Evolutionary conservation across 1,284 basidiomycete species (phyloP), one percentile per base, ranked within the genome.

Genomic region (Boletus sp.): DNA sequence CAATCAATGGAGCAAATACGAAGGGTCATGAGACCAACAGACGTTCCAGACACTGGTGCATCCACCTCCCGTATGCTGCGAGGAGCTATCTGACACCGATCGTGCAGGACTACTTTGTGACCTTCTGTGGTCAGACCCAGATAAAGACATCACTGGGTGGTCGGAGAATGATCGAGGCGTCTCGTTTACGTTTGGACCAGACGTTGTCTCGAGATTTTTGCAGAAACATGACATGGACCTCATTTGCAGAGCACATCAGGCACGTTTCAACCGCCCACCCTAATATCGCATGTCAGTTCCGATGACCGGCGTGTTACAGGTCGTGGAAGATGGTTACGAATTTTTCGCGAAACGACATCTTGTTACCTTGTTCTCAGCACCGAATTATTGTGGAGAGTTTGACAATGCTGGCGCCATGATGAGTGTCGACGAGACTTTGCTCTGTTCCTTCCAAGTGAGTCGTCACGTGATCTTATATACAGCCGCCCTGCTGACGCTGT

Each of bases 1-100:
- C 94, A 98, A 77, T 93, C 89, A 65, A 99, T 99, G 95, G 95
- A 99, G 72, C 94, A 99, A 77, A 99, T 99, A 76, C 81, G 96
- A 69, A 82, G 95, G 68, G 94, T 99, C 43, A 98, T 98, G 95
- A 80, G 95, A 74, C 96, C 95, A 33, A 99, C 95, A 51, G 95
- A 99, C 71, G 95, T 99, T 46, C 95, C 96, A 55, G 95, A 99
- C 73, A 97, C 94, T 56, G 94, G 94, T 91, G 57, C 60, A 82
- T 70, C 16, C 26, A 35, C 32, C 13, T 17, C 30, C 23, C 56
- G 19, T 45, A 20, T 19, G 25, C 16, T 33, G 37, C 52, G n/a
- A 22, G n/a, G 30, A 34, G n/a, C 8, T 41, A 51, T 57, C 40
- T 57, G n/a, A 56, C 20, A 49, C 22, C 39, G 44, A 48, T 43